Base-by-base conservation (phyloP, 1,284 basidiomycete genomes). In the Naganishia albida region DNA sequence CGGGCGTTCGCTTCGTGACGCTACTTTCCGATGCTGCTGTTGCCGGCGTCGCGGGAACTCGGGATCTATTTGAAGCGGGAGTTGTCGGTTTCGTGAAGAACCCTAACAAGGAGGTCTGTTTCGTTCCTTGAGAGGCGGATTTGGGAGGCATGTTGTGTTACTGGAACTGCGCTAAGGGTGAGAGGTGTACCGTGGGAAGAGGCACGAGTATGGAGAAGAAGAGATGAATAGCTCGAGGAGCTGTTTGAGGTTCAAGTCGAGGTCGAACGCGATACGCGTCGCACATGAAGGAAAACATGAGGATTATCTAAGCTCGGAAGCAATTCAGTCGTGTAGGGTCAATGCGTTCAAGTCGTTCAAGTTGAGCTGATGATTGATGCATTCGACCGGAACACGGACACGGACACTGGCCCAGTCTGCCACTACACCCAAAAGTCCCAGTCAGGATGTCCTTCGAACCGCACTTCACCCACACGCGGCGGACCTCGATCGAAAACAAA, bases 71-170 rank as follows among this genome's bases (percentile, higher is more conserved):
- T 16, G 34, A 25, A 23, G 28, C 51, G 26, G 54, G 34, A 25
- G 43, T 55, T 18, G 52, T 66, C 43, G 28, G 50, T 65, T 75
- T 75, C 42, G 71, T 71, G 64, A 81, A 81, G 77, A 81, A 82
- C 20, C 75, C 70, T 34, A 77, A 70, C 34, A 82, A 74, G 7
- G 79, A 78, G 4, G 77, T 72, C 68, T 81, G 80, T 59, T 78
- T 78, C 7, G 34, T 46, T 15, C 57, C 57, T 23, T 46, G 46
- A 4, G 57, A 60, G 15, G 57, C 26, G 34, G 46, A 16, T 50
- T 50, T 60, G 13, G 57, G 48, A 15, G 57, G 46, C 57, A 60
- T 60, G 46, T 46, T 60, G 46, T 28, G 23, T 60, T 46, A 50
- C n/a, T 3, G 30, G 20, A 60, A 34, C 46, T 60, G 34, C 52